phyloP scores from a whole-genome alignment of 371 early-diverging fungal species.

The Rhizopus delemar region DNA sequence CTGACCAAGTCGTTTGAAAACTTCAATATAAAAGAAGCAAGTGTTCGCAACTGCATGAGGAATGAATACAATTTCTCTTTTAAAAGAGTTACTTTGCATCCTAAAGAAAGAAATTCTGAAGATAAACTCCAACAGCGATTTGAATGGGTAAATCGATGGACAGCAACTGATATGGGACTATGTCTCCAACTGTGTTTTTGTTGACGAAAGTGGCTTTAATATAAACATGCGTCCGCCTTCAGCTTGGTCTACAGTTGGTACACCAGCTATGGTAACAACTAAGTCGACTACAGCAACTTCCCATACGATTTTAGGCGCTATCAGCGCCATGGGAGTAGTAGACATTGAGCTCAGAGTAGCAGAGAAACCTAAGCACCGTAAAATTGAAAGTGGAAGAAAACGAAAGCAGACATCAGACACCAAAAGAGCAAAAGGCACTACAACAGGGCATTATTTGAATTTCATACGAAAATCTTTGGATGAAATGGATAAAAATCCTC shows the following conservation, averaged over 20 bases:
- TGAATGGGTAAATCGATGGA: background rate
- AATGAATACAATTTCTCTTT: conserved; percentile 4
- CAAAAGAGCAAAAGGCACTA: background rate
- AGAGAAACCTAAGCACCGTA: too few relatives aligned
- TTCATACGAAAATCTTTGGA: conserved; percentile 4
- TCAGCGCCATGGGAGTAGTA: background rate
- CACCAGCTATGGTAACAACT: conserved; percentile 6
- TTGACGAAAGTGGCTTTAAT: conserved; percentile 6
- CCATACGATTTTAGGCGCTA: conserved; percentile 7
- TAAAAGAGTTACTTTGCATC: background rate
- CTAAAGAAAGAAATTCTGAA: conserved; percentile 6
- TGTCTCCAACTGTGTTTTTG: conserved; percentile 13
- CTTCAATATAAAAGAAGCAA: conserved; percentile 10
- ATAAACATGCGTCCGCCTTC: background rate
- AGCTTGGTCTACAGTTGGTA: conserved; percentile 9
- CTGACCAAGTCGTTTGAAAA: conserved; percentile 4
- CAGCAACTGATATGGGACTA: background rate
- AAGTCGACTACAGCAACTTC: conserved; percentile 8
- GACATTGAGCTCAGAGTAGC: too few relatives aligned
- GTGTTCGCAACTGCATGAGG: conserved; percentile 6
- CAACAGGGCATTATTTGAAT: conserved; percentile 3
- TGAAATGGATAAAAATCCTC: conserved; percentile 1
- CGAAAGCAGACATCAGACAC: too few relatives aligned
- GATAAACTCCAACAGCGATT: conserved; percentile 1
- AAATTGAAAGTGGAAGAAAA: too few relatives aligned